A percentile compares a stretch with the other conserved stretches of the same genome.
Evolutionary conservation across 495 filamentous ascomycete species (phyloP).

Genomic region (Astrothelium macrocarpum): DNA sequence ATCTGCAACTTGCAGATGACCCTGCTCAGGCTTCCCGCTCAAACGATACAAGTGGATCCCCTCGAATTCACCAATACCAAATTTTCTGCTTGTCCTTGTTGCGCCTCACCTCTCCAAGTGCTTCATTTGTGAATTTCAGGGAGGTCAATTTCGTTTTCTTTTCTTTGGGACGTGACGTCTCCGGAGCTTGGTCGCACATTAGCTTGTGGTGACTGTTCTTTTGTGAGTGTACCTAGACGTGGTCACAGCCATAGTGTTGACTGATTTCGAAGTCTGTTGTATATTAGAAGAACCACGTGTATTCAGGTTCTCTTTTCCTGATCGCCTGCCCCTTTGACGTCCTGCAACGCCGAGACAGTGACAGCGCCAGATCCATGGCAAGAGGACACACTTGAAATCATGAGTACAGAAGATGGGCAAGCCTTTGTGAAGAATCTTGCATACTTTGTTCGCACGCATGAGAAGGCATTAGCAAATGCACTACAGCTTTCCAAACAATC

Average conservation of each 20-base stretch:
- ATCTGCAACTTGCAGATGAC: background rate
- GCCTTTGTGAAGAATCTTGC: constrained; percentile 63
- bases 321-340: background rate
- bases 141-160: background rate
- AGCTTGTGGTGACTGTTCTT: background rate
- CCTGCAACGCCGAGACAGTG: background rate
- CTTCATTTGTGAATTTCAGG: background rate
- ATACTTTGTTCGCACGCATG: constrained; percentile 90
- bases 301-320: background rate
- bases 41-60: background rate
- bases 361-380: background rate
- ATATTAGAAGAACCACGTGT: background rate
- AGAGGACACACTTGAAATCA: constrained; percentile 5
- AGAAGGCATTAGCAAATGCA: constrained; percentile 94
- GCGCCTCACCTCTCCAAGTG: background rate
- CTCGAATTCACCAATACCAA: background rate
- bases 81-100: background rate
- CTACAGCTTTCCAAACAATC: constrained; percentile 69
- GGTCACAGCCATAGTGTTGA: background rate
- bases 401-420: constrained; percentile 30
- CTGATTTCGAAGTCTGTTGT: background rate
- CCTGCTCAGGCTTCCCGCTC: background rate
- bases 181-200: background rate
- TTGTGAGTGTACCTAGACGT: background rate
- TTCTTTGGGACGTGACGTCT: background rate